A percentile compares a stretch with the other conserved stretches of the same genome.
phyloP scores from a whole-genome alignment of 768 basidiomycete genomes.

The Mycena belliarum region DNA sequence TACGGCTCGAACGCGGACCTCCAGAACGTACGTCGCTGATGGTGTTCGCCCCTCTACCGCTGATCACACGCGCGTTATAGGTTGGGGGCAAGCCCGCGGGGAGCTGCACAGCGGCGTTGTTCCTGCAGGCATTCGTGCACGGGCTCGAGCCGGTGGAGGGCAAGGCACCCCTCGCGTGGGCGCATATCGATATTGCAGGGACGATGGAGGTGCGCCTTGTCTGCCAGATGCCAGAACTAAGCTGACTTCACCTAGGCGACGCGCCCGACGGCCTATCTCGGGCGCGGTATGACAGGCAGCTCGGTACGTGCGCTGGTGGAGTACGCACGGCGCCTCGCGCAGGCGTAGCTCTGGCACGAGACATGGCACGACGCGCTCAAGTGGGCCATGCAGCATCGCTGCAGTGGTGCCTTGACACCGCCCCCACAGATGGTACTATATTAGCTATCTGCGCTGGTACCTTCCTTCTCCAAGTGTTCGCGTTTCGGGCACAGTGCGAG shows the following conservation, averaged over 20 bases:
- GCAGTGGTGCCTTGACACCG: no score
- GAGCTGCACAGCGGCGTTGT: slow-evolving; percentile 79
- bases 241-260: not conserved
- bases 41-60: not conserved
- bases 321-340: slow-evolving; percentile 14
- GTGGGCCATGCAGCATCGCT: no score
- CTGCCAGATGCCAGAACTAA: no score
- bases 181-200: slow-evolving; percentile 84
- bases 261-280: slow-evolving; percentile 24
- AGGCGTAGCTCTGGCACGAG: no score
- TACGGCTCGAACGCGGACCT: slow-evolving; percentile 78
- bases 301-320: slow-evolving; percentile 12
- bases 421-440: no score
- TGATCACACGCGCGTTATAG: slow-evolving; percentile 33
- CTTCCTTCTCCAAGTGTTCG: no score
- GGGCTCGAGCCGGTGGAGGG: slow-evolving; percentile 68
- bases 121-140: slow-evolving; percentile 81
- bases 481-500: no score
- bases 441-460: not conserved
- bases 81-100: slow-evolving; percentile 75
- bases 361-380: no score
- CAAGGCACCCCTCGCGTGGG: slow-evolving; percentile 69
- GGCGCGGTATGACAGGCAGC: slow-evolving; percentile 34
- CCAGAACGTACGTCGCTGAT: slow-evolving; percentile 55
- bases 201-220: slow-evolving; percentile 60